Conservation (phyloP, 306 rosid species). For the Inga leiocalycina region DNA sequence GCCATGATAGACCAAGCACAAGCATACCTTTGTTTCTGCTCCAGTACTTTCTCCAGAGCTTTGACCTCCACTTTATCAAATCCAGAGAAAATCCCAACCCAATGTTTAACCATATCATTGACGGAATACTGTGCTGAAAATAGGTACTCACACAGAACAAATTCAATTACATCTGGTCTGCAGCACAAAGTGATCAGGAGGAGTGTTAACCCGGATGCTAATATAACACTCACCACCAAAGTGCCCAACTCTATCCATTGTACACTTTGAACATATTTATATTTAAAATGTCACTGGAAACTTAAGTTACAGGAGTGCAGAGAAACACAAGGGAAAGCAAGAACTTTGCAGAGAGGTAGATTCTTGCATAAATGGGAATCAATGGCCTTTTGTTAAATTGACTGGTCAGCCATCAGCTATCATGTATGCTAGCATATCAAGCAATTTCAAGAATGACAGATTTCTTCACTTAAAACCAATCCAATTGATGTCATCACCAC, state of each 20-base stretch:
- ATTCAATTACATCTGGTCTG: constrained; percentile 93
- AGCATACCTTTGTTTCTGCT: constrained; percentile 89
- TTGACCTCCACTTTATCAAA: constrained; percentile 86
- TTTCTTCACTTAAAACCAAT: not conserved
- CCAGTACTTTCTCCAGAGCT: constrained; percentile 94
- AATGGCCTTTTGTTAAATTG: not conserved
- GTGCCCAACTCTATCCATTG: not conserved
- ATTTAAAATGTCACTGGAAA: not conserved
- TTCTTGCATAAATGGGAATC: not conserved
- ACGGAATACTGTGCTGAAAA: constrained; percentile 75
- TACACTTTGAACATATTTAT: not conserved
- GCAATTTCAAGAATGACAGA: not conserved
- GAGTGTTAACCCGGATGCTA: not conserved
- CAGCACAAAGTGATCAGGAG: constrained; percentile 40
- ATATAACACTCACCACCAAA: constrained; percentile 13
- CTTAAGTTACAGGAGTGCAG: not conserved
- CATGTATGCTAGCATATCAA: not conserved
- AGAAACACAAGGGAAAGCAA: not conserved
- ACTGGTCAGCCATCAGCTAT: not conserved
- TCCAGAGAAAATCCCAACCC: constrained; percentile 73
- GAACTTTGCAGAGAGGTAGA: not conserved
- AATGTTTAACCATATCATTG: constrained; percentile 75
- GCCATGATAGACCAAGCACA: constrained; percentile 27
- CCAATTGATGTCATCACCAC: not conserved
- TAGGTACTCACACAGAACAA: constrained; percentile 71